These are phyloP conservation scores for Ceratocystiopsis brevicomis DNA, from an alignment of 2,329 filamentous ascomycete species.

Conservation along the genomic window DNA sequence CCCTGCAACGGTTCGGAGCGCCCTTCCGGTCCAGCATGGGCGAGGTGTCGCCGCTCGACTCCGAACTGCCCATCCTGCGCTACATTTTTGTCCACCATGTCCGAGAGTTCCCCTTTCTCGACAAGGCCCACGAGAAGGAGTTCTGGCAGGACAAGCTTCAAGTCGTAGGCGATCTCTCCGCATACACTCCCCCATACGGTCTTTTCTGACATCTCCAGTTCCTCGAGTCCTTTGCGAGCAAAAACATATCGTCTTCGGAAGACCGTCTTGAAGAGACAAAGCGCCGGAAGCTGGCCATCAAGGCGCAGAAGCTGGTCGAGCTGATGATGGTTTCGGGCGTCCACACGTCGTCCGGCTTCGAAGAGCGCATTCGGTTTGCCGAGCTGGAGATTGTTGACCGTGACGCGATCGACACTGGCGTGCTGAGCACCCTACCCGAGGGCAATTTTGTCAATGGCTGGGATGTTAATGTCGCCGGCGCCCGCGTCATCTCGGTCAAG, in stretches of 20 bases:
- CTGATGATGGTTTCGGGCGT: conserved; percentile 99
- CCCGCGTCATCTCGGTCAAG: conserved; percentile 63
- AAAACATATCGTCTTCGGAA: conserved; percentile 92
- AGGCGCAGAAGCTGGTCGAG: conserved; percentile 90
- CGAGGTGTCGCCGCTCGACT: conserved; percentile 83
- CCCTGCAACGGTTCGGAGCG: conserved; percentile 83
- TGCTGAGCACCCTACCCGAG: conserved; percentile 73
- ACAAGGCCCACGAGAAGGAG: conserved; percentile 93
- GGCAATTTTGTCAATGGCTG: conserved; percentile 87
- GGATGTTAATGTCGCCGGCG: conserved; percentile 90
- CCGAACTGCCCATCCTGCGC: conserved; percentile 74
- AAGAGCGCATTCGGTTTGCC: conserved; percentile 89
- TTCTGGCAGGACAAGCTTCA: conserved; percentile 99
- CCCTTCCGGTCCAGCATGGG: conserved; percentile 86
- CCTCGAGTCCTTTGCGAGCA: conserved; percentile 89
- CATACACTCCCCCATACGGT: too few relatives aligned
- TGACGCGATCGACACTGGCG: conserved; percentile 75
- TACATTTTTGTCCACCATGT: conserved; percentile 98
- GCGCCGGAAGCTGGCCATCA: conserved; percentile 72
- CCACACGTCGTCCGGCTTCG: conserved; percentile 86
- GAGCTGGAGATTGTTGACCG: conserved; percentile 94
- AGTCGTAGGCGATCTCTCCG: conserved; percentile 46
- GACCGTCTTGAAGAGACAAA: conserved; percentile 94
- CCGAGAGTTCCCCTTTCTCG: conserved; percentile 91
- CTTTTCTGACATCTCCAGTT: conserved; percentile 36